Base-by-base conservation (phyloP, 805 yeast genomes). In the Wickerhamomyces chaumierensis region DNA sequence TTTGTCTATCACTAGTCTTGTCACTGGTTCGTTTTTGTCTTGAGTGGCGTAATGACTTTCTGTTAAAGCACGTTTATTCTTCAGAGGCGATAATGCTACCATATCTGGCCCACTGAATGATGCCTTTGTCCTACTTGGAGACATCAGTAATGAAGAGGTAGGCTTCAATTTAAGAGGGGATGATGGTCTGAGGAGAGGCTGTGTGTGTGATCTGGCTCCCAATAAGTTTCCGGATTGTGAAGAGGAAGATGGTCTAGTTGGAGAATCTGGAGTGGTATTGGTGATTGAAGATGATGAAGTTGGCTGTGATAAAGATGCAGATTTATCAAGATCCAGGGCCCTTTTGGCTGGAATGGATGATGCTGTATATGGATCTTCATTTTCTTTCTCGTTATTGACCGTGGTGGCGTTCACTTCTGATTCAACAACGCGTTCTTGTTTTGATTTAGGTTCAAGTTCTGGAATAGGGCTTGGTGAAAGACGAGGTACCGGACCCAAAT, bases 1-100 rank as follows among this genome's bases (percentile, higher is more conserved):
- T 47, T 75, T 75, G 34, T 77, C 65, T 34, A 92, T 88, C 6
- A 85, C 92, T 19, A 92, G 59, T 36, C 98, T 65, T n/a, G 53
- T 48, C 4, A 48, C 38, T 19, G 78, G 70, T 48, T 62, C 67
- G 35, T 33, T 42, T 40, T 47, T 56, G 39, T 37, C 46, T 42
- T 52, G 47, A 42, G 59, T 14, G 50, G 48, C 41, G 34, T 38
- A 41, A 51, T 55, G 39, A 51, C 53, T 15, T 51, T 40, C 42
- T 39, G 58, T 41, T 43, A 62, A 38, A 45, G 58, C 60, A 19
- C 56, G 50, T 15, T 64, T 56, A 15, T 53, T 48, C 36, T 63
- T 65, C 15, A 49, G 48, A 11, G 69, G 71, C 1, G 71, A 66
- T 5, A 65, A 46, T 35, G 62, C 62, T 29, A 66, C 61, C 39